Percentiles rank a stretch among this genome's conserved stretches.
These are phyloP conservation scores for Taxillus chinensis DNA, from an alignment of 164 flowering plant genomes.

Conservation along the genomic window DNA sequence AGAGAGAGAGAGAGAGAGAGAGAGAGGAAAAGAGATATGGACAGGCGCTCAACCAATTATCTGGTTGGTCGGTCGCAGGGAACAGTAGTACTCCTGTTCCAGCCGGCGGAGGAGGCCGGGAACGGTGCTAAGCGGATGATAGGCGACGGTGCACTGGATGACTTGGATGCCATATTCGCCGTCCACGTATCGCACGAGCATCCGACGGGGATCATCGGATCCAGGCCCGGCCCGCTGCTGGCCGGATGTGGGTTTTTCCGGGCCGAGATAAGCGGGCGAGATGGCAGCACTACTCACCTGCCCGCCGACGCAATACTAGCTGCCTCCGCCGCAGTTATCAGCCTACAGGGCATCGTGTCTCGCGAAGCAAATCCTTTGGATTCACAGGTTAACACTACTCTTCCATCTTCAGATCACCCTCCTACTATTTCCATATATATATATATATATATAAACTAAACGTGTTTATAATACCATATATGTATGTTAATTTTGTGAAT, in stretches of 20 bases:
- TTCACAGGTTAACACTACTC: conserved; percentile 40
- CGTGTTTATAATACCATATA: no score
- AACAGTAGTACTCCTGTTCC: conserved; percentile 71
- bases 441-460: no score
- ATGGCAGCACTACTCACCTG: conserved; percentile 25
- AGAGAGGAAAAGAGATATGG: no score
- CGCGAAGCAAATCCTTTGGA: conserved; percentile 84
- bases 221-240: conserved; percentile 74
- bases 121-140: conserved; percentile 82
- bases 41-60: no score
- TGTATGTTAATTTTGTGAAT: no score
- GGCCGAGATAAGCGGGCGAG: conserved; percentile 45
- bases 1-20: no score
- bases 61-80: no score
- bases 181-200: conserved; percentile 58
- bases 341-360: conserved; percentile 78
- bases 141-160: conserved; percentile 58
- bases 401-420: no score
- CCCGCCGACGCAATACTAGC: conserved; percentile 54
- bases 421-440: no score
- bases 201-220: conserved; percentile 58
- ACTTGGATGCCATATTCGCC: conserved; percentile 84
- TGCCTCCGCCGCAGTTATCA: conserved; percentile 70
- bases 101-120: conserved; percentile 95
- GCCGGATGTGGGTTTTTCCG: conserved; percentile 83